These are phyloP conservation scores for Saccharomycopsis schoenii DNA, from an alignment of 805 yeast genomes.

Conservation along the genomic window DNA sequence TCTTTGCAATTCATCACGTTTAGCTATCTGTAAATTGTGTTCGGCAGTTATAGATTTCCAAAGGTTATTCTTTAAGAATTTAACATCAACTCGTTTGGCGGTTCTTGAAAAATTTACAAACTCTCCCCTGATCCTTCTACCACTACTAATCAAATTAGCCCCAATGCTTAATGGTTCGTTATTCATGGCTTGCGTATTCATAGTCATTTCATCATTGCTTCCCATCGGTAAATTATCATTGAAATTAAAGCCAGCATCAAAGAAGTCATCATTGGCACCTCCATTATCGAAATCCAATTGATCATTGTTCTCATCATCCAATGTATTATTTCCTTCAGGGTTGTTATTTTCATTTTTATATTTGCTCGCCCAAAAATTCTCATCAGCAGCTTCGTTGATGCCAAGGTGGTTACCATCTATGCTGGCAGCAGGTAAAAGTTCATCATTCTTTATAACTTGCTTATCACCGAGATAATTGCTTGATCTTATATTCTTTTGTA, in stretches of 20 bases:
- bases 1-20: conserved; percentile 24
- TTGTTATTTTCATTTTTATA: conserved; percentile 34
- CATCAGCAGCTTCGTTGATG: conserved; percentile 41
- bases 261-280: conserved; percentile 16
- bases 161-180: conserved; percentile 18
- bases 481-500: neutral
- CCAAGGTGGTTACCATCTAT: conserved; percentile 15
- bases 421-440: neutral
- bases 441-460: conserved; percentile 11
- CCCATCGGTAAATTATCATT: conserved; percentile 16
- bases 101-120: conserved; percentile 53
- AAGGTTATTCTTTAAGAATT: conserved; percentile 58
- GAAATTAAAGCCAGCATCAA: conserved; percentile 36
- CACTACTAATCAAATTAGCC: conserved; percentile 24
- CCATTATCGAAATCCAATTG: conserved; percentile 23
- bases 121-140: conserved; percentile 28
- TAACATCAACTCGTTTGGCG: conserved; percentile 74
- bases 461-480: neutral
- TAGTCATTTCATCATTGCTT: conserved; percentile 10
- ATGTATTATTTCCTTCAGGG: conserved; percentile 22
- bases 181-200: conserved; percentile 8
- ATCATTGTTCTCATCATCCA: conserved; percentile 14
- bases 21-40: conserved; percentile 6
- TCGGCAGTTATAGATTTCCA: conserved; percentile 47
- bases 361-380: conserved; percentile 62